These are phyloP conservation scores for Dichotomopilus funicola DNA, from an alignment of 2,329 filamentous ascomycete species.

Conservation along the genomic window DNA sequence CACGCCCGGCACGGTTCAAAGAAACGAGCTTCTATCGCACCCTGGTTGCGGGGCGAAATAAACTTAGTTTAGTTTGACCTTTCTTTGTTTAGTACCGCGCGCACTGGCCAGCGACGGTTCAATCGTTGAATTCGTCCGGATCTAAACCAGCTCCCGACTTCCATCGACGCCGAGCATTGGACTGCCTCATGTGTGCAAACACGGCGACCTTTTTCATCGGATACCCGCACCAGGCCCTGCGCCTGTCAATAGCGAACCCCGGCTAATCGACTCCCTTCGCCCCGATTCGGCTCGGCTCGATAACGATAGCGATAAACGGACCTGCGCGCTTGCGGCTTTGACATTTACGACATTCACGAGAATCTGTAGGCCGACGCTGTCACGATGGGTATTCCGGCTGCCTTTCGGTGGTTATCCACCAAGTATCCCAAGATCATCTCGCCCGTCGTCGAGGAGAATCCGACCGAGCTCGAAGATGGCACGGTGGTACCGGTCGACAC, in stretches of 20 bases:
- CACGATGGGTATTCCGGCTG: conserved; percentile 83
- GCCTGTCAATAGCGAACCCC: conserved; percentile 4
- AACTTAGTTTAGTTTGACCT: background rate
- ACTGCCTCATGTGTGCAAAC: conserved; percentile 7
- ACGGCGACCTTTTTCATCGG: background rate
- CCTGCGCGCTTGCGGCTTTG: background rate
- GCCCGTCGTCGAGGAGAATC: conserved; percentile 78
- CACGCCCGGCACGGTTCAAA: too few species aligned
- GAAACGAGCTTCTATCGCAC: too few species aligned
- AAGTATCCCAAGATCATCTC: conserved; percentile 98
- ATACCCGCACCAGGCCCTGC: background rate
- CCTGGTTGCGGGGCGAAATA: too few species aligned
- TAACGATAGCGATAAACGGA: background rate
- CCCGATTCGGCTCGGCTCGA: too few species aligned
- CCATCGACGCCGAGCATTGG: background rate
- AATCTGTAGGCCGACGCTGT: background rate
- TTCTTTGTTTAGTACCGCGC: background rate
- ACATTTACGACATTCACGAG: background rate
- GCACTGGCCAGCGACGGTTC: background rate
- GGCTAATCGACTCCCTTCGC: background rate
- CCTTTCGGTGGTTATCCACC: conserved; percentile 92
- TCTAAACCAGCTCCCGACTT: background rate
- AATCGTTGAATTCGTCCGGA: background rate
- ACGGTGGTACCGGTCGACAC: conserved; percentile 77
- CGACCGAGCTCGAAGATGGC: conserved; percentile 73